Evolutionary conservation across 805 yeast genomes (phyloP), one percentile per base, ranked within the genome.

Genomic region (Lipomyces japonicus): DNA sequence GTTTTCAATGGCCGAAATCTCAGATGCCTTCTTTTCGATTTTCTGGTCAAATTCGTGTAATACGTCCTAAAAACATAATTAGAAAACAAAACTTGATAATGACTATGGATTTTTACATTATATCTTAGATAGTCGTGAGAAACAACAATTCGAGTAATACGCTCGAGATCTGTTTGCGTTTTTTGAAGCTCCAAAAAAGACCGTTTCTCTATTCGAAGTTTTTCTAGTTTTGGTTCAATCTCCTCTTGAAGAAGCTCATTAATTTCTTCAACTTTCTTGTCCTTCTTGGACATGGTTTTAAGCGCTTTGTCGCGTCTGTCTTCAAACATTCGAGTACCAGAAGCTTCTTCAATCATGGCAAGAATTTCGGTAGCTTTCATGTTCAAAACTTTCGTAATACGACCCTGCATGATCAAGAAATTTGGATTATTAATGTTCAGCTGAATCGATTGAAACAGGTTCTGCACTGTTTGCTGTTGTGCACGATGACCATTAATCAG

Each of bases 321-420:
- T 67, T 93, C 97, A 64, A 87, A 93, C 76, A 91, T 86, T 57
- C 91, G 81, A 0, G 98, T 93, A 4, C 99, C 98, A 0, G 98
- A 96, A 0, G 98, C 98, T 69, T 93, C 99, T 68, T 93, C 98
- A 47, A 93, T 88, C 59, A 93, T 75, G 3, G 96, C 82, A 56
- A 93, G 69, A 37, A 91, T 86, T 67, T 93, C 97, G 1, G 80
- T 72, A 0, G 98, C 95, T 61, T 86, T 88, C 97, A 93, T 93
- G 67, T 93, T 93, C 62, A 93, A 75, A 57, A 93, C 97, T 67
- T 93, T 91, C 30, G 98, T 95, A 70, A 95, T 93, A 65, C 89
- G 87, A 53, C 99, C 99, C 70, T 93, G 99, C 98, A 95, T 93
- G 63, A 93, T 93, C 61, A 93, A 75, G 69, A 93, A 93, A 66